These are phyloP conservation scores for Onygenales sp. DNA, from an alignment of 2,329 filamentous ascomycete genomes.

Conservation along the genomic window DNA sequence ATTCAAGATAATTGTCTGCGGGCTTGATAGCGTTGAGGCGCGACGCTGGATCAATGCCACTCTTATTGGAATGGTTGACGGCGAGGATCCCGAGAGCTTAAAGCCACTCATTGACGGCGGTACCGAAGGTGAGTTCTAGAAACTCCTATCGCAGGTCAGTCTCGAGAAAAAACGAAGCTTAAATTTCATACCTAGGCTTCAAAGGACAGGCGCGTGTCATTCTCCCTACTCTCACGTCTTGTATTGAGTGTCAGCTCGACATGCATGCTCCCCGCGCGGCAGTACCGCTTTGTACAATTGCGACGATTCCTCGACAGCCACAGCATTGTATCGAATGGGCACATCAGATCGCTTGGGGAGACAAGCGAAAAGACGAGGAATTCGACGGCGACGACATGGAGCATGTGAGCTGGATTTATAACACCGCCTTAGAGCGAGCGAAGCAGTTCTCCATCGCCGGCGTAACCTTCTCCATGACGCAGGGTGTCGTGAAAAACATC, in stretches of 20 bases:
- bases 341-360: conserved; percentile 94
- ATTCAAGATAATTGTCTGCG: conserved; percentile 88
- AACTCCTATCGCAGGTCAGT: not conserved
- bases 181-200: conserved; percentile 53
- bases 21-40: conserved; percentile 92
- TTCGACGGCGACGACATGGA: conserved; percentile 95
- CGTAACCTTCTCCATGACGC: conserved; percentile 90
- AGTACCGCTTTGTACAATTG: conserved; percentile 90
- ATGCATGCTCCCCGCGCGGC: conserved; percentile 98
- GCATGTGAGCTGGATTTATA: conserved; percentile 94
- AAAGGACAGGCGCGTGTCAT: conserved; percentile 94
- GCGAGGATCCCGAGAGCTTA: conserved; percentile 68
- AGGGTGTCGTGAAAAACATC: conserved; percentile 98
- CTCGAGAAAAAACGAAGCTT: not conserved
- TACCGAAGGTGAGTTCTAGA: conserved; percentile 58
- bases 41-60: conserved; percentile 98
- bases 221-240: conserved; percentile 83
- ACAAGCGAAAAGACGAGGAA: conserved; percentile 68
- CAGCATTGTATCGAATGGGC: conserved; percentile 99
- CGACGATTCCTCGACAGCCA: conserved; percentile 90
- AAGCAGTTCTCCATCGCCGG: conserved; percentile 82
- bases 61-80: conserved; percentile 80
- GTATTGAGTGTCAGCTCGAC: conserved; percentile 95
- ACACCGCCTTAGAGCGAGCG: conserved; percentile 71
- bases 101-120: conserved; percentile 95